Conservation (phyloP, 768 basidiomycete species). For the Lenzites betulinus region DNA sequence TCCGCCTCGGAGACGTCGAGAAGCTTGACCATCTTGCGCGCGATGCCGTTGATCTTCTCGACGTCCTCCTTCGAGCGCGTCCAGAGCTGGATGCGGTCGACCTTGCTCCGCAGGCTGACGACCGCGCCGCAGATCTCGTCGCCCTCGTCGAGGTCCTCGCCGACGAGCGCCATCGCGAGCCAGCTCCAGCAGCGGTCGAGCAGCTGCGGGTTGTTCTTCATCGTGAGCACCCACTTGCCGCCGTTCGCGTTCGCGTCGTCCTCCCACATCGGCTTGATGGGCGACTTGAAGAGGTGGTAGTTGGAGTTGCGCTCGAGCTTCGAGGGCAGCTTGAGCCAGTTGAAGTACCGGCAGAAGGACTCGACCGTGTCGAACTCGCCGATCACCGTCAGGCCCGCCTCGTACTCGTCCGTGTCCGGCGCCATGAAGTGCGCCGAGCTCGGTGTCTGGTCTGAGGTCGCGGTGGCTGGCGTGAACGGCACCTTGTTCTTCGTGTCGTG, state of each 20-base stretch:
- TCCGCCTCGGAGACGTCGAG: constrained; percentile 85
- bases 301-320: constrained; percentile 88
- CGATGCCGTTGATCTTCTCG: constrained; percentile 81
- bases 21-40: constrained; percentile 77
- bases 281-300: constrained; percentile 93
- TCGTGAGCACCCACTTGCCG: constrained; percentile 94
- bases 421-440: constrained; percentile 36
- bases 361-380: constrained; percentile 92
- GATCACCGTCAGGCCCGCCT: constrained; percentile 82
- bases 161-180: constrained; percentile 90
- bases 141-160: constrained; percentile 68
- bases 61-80: constrained; percentile 84
- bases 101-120: constrained; percentile 82
- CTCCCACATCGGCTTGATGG: constrained; percentile 98
- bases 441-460: constrained; percentile 22
- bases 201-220: constrained; percentile 78
- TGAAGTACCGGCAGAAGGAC: constrained; percentile 88
- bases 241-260: constrained; percentile 89
- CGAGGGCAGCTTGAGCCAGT: constrained; percentile 92
- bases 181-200: constrained; percentile 90
- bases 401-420: constrained; percentile 75
- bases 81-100: constrained; percentile 93
- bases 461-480: constrained; percentile 52
- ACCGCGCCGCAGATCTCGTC: constrained; percentile 86
- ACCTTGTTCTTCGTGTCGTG: constrained; percentile 83